Percentiles rank a stretch among this genome's conserved stretches.
Conservation (phyloP, 768 basidiomycete genomes). For the Asterophora parasitica region DNA sequence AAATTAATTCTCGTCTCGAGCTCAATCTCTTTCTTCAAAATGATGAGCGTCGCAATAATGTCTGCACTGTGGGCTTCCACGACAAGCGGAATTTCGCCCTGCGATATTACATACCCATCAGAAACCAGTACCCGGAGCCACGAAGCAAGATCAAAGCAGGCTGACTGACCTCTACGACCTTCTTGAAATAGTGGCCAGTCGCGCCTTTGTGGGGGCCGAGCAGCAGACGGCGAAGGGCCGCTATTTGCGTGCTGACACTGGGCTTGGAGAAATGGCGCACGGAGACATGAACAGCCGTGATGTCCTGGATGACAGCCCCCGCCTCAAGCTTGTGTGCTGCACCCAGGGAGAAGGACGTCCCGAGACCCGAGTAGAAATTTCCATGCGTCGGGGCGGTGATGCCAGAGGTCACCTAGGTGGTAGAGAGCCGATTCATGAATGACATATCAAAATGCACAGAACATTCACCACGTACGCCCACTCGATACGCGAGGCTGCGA, state of each 20-base stretch:
- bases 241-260: slow-evolving; percentile 81
- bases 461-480: slow-evolving; percentile 44
- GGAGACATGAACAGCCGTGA: slow-evolving; percentile 61
- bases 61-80: slow-evolving; percentile 75
- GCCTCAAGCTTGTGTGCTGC: slow-evolving; percentile 54
- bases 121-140: not conserved
- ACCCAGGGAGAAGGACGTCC: slow-evolving; percentile 60
- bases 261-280: slow-evolving; percentile 44
- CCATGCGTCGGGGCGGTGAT: slow-evolving; percentile 55
- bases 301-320: slow-evolving; percentile 60
- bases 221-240: slow-evolving; percentile 62
- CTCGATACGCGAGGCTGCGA: slow-evolving; percentile 58
- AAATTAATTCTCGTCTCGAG: slow-evolving; percentile 36
- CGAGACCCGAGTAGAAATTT: slow-evolving; percentile 57
- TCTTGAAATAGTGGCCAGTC: slow-evolving; percentile 40
- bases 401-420: slow-evolving; percentile 52
- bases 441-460: not conserved
- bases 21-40: slow-evolving; percentile 64
- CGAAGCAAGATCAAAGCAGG: not conserved
- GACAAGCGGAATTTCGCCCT: slow-evolving; percentile 74
- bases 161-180: slow-evolving; percentile 36
- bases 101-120: not conserved
- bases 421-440: not conserved
- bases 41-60: slow-evolving; percentile 71
- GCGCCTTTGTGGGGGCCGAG: slow-evolving; percentile 35